phyloP scores from a whole-genome alignment of 148 eudicot species.

The Vaccinium vitisidaea region DNA sequence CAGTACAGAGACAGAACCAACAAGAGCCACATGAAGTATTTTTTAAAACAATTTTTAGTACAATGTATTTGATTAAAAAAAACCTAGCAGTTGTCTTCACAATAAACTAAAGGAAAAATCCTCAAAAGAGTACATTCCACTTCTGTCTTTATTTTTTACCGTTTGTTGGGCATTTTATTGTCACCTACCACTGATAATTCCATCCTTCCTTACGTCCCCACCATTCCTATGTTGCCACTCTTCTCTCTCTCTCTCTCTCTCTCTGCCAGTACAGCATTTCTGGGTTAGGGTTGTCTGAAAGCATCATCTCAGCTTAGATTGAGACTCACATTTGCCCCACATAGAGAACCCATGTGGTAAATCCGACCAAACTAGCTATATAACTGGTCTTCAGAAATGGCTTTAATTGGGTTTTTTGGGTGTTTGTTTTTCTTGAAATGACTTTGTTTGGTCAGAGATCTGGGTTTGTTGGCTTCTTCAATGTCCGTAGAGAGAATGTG shows the following conservation, averaged over 20 bases:
- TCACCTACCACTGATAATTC: slow-evolving; percentile 47
- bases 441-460: slow-evolving; percentile 26
- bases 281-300: slow-evolving; percentile 21
- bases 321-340: slow-evolving; percentile 25
- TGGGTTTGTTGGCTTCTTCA: slow-evolving; percentile 14
- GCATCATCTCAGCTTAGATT: slow-evolving; percentile 28
- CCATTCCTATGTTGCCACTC: slow-evolving; percentile 19
- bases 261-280: slow-evolving; percentile 21
- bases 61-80: not conserved
- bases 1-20: not conserved
- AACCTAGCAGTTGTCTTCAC: not conserved
- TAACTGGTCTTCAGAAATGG: slow-evolving; percentile 2
- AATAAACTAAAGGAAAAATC: not conserved
- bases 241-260: not conserved
- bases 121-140: not conserved
- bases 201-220: slow-evolving; percentile 21
- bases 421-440: slow-evolving; percentile 15
- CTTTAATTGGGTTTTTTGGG: slow-evolving; percentile 15
- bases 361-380: not conserved
- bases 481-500: not conserved
- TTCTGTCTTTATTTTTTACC: slow-evolving; percentile 8
- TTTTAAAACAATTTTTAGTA: not conserved
- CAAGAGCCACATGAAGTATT: not conserved
- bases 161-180: slow-evolving; percentile 26
- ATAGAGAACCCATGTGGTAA: slow-evolving; percentile 14